These are phyloP conservation scores for Themeda triandra DNA, from an alignment of 176 grass and related monocot species.

Conservation along the genomic window DNA sequence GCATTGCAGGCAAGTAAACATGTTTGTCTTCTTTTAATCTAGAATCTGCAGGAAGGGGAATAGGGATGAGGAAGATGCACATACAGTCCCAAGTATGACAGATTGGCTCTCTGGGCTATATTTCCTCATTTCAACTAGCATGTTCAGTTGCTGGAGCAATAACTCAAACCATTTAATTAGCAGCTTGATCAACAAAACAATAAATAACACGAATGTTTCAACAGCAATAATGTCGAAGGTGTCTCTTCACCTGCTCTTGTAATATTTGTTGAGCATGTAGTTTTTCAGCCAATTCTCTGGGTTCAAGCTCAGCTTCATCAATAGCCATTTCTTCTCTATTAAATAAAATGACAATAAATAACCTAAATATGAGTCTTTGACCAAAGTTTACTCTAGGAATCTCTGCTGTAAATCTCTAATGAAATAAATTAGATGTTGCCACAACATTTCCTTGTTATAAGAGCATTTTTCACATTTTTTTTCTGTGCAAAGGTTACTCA, in stretches of 20 bases:
- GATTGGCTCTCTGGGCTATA: slow-evolving; percentile 60
- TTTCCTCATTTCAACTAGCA: slow-evolving; percentile 59
- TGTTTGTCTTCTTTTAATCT: background rate
- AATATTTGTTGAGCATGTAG: slow-evolving; percentile 44
- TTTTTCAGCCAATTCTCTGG: slow-evolving; percentile 62
- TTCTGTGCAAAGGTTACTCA: background rate
- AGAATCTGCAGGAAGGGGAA: background rate
- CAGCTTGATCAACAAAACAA: background rate
- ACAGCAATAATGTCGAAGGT: background rate
- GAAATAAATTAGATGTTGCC: background rate
- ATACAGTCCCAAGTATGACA: slow-evolving; percentile 50
- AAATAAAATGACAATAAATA: slow-evolving; percentile 9
- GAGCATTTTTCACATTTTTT: background rate
- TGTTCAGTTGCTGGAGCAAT: slow-evolving; percentile 61
- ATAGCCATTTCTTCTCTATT: slow-evolving; percentile 81
- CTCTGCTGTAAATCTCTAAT: background rate
- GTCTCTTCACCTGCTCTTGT: slow-evolving; percentile 55
- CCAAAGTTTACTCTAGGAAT: background rate
- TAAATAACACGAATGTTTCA: background rate
- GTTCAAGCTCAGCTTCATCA: slow-evolving; percentile 74
- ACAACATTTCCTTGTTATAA: background rate
- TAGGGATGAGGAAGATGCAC: slow-evolving; percentile 9
- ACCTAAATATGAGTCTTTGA: background rate
- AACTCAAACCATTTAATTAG: background rate
- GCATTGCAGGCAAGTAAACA: slow-evolving; percentile 3